Evolutionary conservation across 129 eudicot genomes (phyloP), one percentile per base, ranked within the genome.

Genomic region (Saussurea involucrata): DNA sequence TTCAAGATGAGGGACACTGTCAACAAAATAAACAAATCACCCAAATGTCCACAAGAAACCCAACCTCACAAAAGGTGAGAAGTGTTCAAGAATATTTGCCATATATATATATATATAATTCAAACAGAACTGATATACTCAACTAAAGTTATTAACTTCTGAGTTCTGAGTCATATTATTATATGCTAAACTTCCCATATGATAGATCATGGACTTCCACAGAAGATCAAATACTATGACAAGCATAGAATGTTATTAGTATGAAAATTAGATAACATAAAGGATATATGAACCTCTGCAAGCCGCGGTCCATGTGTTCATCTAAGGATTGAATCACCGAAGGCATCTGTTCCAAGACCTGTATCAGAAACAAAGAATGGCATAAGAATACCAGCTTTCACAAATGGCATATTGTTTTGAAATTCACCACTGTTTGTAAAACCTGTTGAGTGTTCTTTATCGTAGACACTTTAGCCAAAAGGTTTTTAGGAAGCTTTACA

Each of bases 261-360:
- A 55, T 80, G 74, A 64, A 49, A 29, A 49, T 32, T 64, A 25
- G 29, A 53, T 29, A 5, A 3, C 61, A 27, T 18, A 29, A 69
- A 67, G 60, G 25, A 66, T 24, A 71, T 49, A 81, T 32, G 4
- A 79, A 89, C 97, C 97, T 88, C 13, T 91, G 90, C 17, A 91
- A 78, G 32, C 98, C 97, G 76, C 71, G 83, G 37, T 94, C 98
- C 87, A 87, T 87, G 76, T 94, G 88, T 33, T 93, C 97, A 83
- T 94, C 98, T 83, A 94, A 83, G 6, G 96, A 77, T 74, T 97
- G 87, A 79, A 94, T 85, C 55, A 94, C 89, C 49, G 53, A 77
- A 67, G 98, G 97, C 85, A 91, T 72, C 82, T 87, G 96, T 80
- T 94, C 89, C 83, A 94, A 80, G 12, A 84, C 90, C 96, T 93